Conservation (phyloP, 1,284 basidiomycete genomes). For the Tilletia horrida region DNA sequence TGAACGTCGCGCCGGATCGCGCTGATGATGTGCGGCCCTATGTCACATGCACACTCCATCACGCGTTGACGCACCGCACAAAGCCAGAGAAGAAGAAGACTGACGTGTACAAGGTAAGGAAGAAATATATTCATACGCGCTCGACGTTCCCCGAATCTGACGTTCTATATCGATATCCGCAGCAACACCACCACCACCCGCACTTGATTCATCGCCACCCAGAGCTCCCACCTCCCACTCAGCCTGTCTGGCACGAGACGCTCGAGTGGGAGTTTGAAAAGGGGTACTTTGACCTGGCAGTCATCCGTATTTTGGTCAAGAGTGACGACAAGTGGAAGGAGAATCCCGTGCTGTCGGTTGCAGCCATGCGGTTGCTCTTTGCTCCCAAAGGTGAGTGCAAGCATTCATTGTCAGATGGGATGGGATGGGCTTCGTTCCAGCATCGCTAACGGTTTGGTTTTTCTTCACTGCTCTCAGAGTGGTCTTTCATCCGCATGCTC, state of each 20-base stretch:
- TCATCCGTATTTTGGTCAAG: constrained; percentile 44
- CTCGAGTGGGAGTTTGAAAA: constrained; percentile 43
- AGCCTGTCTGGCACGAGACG: constrained; percentile 40
- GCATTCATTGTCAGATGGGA: background rate
- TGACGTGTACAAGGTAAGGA: constrained; percentile 12
- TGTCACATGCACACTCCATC: constrained; percentile 44
- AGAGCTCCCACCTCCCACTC: constrained; percentile 38
- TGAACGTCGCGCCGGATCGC: constrained; percentile 34
- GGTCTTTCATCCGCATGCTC: constrained; percentile 62
- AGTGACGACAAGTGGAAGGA: constrained; percentile 43
- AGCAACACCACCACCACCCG: constrained; percentile 36
- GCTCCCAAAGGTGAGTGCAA: constrained; percentile 40
- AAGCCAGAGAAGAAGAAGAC: constrained; percentile 43
- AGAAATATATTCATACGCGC: background rate
- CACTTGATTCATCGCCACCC: constrained; percentile 32
- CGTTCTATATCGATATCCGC: background rate
- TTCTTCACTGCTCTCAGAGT: constrained; percentile 40
- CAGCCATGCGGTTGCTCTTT: constrained; percentile 31
- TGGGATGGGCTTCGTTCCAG: too few relatives aligned
- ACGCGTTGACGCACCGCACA: constrained; percentile 27
- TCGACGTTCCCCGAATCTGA: background rate
- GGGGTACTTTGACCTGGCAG: constrained; percentile 33
- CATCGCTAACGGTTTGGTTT: too few relatives aligned
- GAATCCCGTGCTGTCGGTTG: constrained; percentile 43
- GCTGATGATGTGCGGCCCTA: constrained; percentile 44